These are phyloP conservation scores for Tulasnella sp. DNA, from an alignment of 768 basidiomycete species.

Conservation along the genomic window DNA sequence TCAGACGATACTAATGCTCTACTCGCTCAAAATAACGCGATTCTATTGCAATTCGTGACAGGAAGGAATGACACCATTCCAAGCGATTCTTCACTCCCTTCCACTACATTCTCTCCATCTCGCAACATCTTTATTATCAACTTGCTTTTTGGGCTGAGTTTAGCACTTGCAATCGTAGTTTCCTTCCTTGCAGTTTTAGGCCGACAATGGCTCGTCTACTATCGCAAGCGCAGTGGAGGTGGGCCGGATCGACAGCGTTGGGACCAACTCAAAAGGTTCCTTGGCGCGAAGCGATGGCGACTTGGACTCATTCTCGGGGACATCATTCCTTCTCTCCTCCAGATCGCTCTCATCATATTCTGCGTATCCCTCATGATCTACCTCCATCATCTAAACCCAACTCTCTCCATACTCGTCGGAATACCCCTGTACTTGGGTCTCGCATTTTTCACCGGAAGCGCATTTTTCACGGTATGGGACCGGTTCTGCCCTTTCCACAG, in stretches of 20 bases:
- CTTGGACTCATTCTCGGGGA: neutral
- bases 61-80: neutral
- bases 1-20: neutral
- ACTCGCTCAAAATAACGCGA: constrained; percentile 36
- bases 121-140: neutral
- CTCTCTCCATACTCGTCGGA: neutral
- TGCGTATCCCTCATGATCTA: neutral
- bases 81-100: neutral
- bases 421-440: neutral
- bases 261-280: neutral
- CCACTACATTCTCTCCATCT: neutral
- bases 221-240: neutral
- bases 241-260: neutral
- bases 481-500: neutral
- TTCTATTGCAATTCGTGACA: neutral
- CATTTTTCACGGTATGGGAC: neutral
- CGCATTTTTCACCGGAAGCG: neutral
- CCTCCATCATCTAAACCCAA: neutral
- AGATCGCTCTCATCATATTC: neutral
- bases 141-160: neutral
- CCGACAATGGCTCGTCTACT: neutral
- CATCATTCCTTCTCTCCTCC: neutral
- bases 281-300: neutral
- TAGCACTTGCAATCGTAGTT: neutral
- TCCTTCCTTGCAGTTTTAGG: neutral